phyloP scores from a whole-genome alignment of 75 land plant genomes.

The Azolla pinnata region DNA sequence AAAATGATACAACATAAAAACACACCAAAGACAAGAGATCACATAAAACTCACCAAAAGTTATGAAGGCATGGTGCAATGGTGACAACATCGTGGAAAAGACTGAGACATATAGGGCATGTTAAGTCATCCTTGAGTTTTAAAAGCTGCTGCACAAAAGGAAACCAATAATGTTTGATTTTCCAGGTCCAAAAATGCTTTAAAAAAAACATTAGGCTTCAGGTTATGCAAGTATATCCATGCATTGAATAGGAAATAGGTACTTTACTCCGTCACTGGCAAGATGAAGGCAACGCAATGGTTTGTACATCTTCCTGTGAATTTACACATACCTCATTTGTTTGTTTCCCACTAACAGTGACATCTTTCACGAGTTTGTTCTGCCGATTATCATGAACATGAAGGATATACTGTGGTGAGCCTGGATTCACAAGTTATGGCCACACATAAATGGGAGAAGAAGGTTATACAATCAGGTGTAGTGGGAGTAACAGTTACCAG shows the following conservation, averaged over 20 bases:
- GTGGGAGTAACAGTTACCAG: background rate
- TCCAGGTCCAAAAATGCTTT: too few relatives aligned
- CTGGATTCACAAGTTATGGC: background rate
- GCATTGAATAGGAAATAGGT: too few relatives aligned
- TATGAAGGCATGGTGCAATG: slow-evolving; percentile 13
- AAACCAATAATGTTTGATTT: too few relatives aligned
- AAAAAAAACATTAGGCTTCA: too few relatives aligned
- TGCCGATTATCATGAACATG: slow-evolving; percentile 1
- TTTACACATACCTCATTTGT: slow-evolving; percentile 1
- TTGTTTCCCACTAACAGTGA: background rate
- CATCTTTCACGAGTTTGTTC: too few relatives aligned
- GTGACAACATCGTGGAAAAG: slow-evolving; percentile 15
- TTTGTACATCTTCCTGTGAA: too few relatives aligned
- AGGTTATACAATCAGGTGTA: background rate
- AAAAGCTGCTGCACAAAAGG: background rate
- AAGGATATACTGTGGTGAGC: background rate
- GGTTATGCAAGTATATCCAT: too few relatives aligned
- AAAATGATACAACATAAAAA: background rate
- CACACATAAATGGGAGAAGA: background rate
- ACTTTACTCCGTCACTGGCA: too few relatives aligned
- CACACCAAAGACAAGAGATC: background rate
- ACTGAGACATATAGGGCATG: slow-evolving; percentile 9
- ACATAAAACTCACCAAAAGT: slow-evolving; percentile 10
- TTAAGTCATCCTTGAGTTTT: slow-evolving; percentile 1
- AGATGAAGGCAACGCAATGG: too few relatives aligned